Conservation (phyloP, 345 rosid species). For the Bruguiera parviflora region DNA sequence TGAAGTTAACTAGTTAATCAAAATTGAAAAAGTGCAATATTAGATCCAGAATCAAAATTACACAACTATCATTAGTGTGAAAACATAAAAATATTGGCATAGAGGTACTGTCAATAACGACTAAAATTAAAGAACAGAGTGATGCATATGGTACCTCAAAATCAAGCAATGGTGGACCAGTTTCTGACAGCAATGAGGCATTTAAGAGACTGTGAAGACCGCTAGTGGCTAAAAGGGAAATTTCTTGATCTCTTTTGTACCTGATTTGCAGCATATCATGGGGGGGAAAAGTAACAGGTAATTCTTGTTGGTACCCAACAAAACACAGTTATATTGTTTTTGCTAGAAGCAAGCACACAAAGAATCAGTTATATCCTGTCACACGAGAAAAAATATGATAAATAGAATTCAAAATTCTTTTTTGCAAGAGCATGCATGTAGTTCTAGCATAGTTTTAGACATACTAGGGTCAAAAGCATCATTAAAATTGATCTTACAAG, state of each 20-base stretch:
- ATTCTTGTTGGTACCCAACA: slow-evolving; percentile 4
- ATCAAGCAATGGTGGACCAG: slow-evolving; percentile 96
- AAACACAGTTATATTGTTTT: not conserved
- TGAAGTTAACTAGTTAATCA: not conserved
- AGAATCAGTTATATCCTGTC: too few relatives aligned
- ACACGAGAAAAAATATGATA: too few relatives aligned
- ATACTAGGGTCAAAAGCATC: not conserved
- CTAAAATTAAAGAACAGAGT: slow-evolving; percentile 1
- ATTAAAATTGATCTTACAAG: slow-evolving; percentile 50
- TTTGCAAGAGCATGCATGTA: not conserved
- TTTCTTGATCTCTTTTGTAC: slow-evolving; percentile 83
- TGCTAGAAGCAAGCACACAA: too few relatives aligned
- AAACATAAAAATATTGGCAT: not conserved
- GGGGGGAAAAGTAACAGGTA: slow-evolving; percentile 9
- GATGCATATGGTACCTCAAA: slow-evolving; percentile 63
- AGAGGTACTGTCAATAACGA: not conserved
- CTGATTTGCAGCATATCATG: slow-evolving; percentile 33
- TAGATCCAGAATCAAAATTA: not conserved
- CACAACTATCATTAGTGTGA: not conserved
- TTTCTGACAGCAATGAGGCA: slow-evolving; percentile 76
- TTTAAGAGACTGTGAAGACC: slow-evolving; percentile 75
- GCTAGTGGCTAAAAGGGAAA: slow-evolving; percentile 73
- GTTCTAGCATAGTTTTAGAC: not conserved
- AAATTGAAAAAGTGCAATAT: not conserved
- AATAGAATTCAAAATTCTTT: not conserved